Conservation (phyloP, 208 protist genomes). For the Trypanosomatidae sp. region DNA sequence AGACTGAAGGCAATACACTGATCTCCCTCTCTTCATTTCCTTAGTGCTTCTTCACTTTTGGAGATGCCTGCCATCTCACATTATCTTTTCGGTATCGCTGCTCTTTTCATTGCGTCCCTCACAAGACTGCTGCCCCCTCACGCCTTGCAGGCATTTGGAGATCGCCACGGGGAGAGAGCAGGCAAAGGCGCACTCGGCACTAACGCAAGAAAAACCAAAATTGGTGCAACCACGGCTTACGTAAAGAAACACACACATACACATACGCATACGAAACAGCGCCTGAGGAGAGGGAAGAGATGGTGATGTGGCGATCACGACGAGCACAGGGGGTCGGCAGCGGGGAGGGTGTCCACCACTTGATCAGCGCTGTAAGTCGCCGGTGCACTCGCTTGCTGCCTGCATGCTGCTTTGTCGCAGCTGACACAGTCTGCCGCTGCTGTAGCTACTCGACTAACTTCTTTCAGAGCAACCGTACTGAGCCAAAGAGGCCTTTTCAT, state of each 20-base stretch:
- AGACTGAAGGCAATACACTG: background rate
- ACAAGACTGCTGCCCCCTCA: background rate
- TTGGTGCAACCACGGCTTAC: background rate
- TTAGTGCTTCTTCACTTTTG: background rate
- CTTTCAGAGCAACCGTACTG: too few relatives aligned
- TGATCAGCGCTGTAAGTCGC: background rate
- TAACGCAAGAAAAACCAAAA: background rate
- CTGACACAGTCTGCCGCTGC: background rate
- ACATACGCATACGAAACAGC: background rate
- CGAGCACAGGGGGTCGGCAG: background rate
- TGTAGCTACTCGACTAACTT: background rate
- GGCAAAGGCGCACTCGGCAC: background rate
- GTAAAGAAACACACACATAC: background rate
- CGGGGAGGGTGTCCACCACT: background rate
- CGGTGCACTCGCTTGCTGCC: background rate
- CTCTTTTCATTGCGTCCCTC: background rate
- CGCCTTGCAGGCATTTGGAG: background rate
- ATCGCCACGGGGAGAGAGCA: background rate
- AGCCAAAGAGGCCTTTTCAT: background rate
- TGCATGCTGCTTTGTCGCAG: background rate
- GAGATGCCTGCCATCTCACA: too few relatives aligned
- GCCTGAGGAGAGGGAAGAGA: background rate
- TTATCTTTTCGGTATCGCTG: background rate
- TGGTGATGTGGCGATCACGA: background rate
- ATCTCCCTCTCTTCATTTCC: background rate